Evolutionary conservation across 2,329 filamentous ascomycete species (phyloP).

Genomic region (Trichoderma pleuroti): DNA sequence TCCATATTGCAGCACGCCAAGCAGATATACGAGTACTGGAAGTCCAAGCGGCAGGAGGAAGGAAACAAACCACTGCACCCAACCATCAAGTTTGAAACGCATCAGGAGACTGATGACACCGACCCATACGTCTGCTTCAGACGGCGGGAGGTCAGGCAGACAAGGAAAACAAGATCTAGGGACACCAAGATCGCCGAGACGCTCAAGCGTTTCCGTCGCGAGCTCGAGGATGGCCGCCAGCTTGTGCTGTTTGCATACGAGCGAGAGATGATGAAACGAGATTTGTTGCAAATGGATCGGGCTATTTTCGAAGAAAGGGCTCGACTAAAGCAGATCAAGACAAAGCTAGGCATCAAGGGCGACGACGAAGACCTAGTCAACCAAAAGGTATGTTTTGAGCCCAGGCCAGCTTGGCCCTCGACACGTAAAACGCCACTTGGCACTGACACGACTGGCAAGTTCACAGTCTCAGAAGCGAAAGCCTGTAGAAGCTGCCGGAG

Average conservation of each 20-base stretch:
- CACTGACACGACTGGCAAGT: slow-evolving; percentile 35
- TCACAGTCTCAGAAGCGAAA: slow-evolving; percentile 68
- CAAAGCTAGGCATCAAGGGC: slow-evolving; percentile 81
- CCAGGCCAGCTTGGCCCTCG: neutral
- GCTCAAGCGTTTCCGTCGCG: slow-evolving; percentile 82
- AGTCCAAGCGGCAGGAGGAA: slow-evolving; percentile 59
- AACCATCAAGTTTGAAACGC: slow-evolving; percentile 86
- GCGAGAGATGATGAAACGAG: slow-evolving; percentile 75
- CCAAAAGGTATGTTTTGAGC: slow-evolving; percentile 64
- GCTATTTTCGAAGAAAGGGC: slow-evolving; percentile 78
- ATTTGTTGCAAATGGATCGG: slow-evolving; percentile 71
- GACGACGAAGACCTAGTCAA: slow-evolving; percentile 94
- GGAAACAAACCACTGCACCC: slow-evolving; percentile 73
- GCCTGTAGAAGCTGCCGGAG: slow-evolving; percentile 54
- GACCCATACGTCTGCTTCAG: slow-evolving; percentile 99
- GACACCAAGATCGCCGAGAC: slow-evolving; percentile 95
- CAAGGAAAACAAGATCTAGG: slow-evolving; percentile 88
- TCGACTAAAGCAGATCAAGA: slow-evolving; percentile 82
- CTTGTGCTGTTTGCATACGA: slow-evolving; percentile 74
- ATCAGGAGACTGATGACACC: slow-evolving; percentile 88
- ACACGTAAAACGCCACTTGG: slow-evolving; percentile 19
- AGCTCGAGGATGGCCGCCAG: slow-evolving; percentile 84
- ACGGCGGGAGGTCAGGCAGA: slow-evolving; percentile 87
- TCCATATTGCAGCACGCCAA: slow-evolving; percentile 61
- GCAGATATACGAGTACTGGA: slow-evolving; percentile 89